Base-by-base conservation (phyloP, 129 eudicot genomes). In the Flaveria ramosissima region DNA sequence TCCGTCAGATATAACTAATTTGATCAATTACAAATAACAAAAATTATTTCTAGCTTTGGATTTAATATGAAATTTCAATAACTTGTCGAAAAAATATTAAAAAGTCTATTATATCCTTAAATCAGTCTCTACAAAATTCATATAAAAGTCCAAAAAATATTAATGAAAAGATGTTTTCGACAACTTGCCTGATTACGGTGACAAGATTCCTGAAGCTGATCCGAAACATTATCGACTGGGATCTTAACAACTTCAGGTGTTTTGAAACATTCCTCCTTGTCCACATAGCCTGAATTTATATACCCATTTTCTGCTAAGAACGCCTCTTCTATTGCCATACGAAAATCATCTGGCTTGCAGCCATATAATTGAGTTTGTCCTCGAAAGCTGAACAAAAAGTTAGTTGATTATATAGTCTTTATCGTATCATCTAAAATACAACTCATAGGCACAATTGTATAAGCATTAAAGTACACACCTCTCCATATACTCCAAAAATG, bases 321-420 rank as follows among this genome's bases (percentile, higher is more conserved):
- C 4, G 98, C 98, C 88, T 94, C 97, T 82, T 94, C 96, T 86
- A 94, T 89, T 56, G 98, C 97, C 76, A 48, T 52, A 41, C 66
- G 83, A 71, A 91, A 94, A 76, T 91, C 97, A 50, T 73, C 84
- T 27, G 93, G 97, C 76, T 83, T 91, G 87, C 90, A 86, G 14
- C 97, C 96, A 30, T 87, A 79, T 84, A 94, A 83, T 57, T 91
- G 85, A 45, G 96, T 94, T 83, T 91, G 98, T 81, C 89, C 96
- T 73, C 78, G 96, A 36, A 91, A 94, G 53, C 97, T 94, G 84
- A 71, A 70, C 74, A 82, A 17, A 32, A 21, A 21, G 14, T 43
- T 23, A 21, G 19, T 26, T 19, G 5, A 78, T 39, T 51, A 14
- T 9, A 68, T 10, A 30, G 16, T n/a, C 23, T 24, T 41, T 32